Conservation (phyloP, 1,284 basidiomycete genomes). For the Fistulinella staudtii region DNA sequence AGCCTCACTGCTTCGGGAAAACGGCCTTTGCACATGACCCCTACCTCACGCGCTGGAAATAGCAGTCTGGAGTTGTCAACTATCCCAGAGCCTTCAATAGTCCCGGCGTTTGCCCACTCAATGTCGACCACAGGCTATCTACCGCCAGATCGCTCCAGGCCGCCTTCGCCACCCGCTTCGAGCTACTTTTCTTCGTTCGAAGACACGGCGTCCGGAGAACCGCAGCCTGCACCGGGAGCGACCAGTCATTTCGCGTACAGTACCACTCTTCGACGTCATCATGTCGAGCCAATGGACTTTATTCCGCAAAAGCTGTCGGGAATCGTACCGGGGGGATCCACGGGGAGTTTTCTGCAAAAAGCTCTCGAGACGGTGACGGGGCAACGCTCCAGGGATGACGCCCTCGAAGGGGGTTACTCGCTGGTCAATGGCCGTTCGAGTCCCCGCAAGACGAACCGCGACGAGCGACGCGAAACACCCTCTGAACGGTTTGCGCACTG, state of each 20-base stretch:
- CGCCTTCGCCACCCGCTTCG: constrained; percentile 68
- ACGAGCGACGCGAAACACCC: constrained; percentile 43
- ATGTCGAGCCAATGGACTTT: constrained; percentile 36
- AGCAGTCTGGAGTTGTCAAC: constrained; percentile 13
- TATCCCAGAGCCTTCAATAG: constrained; percentile 9
- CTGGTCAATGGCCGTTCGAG: constrained; percentile 8
- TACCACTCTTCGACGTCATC: constrained; percentile 72
- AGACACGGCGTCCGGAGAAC: constrained; percentile 44
- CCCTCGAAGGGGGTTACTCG: constrained; percentile 24
- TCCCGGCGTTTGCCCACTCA: constrained; percentile 25
- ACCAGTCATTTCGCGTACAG: constrained; percentile 77
- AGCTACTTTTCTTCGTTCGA: constrained; percentile 65
- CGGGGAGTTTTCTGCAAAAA: constrained; percentile 42
- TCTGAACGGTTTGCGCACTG: constrained; percentile 57
- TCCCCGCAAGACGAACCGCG: constrained; percentile 8
- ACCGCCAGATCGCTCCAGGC: constrained; percentile 30
- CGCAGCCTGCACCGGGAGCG: constrained; percentile 58
- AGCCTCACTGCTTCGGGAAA: constrained; percentile 17
- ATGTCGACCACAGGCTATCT: constrained; percentile 8
- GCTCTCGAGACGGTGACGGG: constrained; percentile 44
- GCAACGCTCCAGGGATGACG: constrained; percentile 15
- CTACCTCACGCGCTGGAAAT: constrained; percentile 3
- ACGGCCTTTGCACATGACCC: constrained; percentile 14
- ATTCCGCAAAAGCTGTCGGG: constrained; percentile 32
- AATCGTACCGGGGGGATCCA: constrained; percentile 41